These are phyloP conservation scores for Nicotiana attenuata DNA, from an alignment of 257 asterid species.

Conservation along the genomic window DNA sequence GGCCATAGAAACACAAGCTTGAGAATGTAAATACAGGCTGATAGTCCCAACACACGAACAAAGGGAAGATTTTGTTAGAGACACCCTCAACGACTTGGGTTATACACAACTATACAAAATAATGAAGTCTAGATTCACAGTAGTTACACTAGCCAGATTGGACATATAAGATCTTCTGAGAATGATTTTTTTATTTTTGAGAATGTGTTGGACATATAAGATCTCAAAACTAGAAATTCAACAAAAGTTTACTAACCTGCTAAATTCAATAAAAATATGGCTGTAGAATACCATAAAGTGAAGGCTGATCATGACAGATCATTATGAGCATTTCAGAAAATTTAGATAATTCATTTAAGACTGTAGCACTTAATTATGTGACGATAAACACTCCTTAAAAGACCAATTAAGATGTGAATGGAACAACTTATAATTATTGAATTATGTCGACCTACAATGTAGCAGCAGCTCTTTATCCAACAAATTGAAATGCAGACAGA, in stretches of 20 bases:
- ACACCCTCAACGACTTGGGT: neutral
- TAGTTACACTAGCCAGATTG: neutral
- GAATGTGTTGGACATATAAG: neutral
- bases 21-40: neutral
- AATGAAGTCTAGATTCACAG: neutral
- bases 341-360: neutral
- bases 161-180: neutral
- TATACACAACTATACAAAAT: neutral
- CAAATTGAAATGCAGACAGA: neutral
- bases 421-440: neutral
- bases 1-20: neutral
- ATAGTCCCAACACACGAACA: too few species aligned
- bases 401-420: neutral
- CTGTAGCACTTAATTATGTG: neutral
- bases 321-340: neutral
- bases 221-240: neutral
- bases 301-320: neutral
- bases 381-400: neutral
- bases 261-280: neutral
- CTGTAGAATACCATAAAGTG: slow-evolving; percentile 12
- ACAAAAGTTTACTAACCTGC: neutral
- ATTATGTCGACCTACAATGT: neutral
- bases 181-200: too few species aligned
- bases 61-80: neutral
- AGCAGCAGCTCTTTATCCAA: neutral